Conservation (phyloP, 441 rosid genomes). For the Kokia cookei region DNA sequence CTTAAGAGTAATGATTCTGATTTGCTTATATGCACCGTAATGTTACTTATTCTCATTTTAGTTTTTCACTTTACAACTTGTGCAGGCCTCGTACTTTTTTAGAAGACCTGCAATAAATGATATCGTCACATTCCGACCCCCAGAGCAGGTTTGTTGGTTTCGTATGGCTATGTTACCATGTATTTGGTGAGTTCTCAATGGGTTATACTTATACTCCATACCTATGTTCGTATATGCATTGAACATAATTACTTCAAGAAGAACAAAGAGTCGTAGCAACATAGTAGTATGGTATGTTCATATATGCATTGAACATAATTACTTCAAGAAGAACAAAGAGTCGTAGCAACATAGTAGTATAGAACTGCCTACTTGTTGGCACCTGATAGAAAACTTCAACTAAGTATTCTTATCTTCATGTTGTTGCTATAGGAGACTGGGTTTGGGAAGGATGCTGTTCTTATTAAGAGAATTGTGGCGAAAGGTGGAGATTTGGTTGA, state of each 20-base stretch:
- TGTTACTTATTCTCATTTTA: background rate
- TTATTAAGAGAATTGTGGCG: conserved; percentile 38
- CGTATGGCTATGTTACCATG: background rate
- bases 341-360: background rate
- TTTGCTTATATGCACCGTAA: background rate
- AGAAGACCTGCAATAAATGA: conserved; percentile 24
- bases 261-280: background rate
- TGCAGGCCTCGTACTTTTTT: conserved; percentile 23
- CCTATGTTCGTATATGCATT: background rate
- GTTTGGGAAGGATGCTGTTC: conserved; percentile 15
- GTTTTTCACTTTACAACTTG: conserved; percentile 1
- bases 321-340: no score
- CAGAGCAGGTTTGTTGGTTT: conserved; percentile 24
- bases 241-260: no score
- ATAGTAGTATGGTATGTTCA: background rate
- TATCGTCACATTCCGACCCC: conserved; percentile 26
- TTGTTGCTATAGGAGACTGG: conserved; percentile 10
- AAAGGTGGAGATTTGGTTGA: conserved; percentile 34
- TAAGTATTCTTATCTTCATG: background rate
- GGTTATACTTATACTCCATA: background rate
- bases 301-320: no score
- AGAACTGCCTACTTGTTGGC: background rate
- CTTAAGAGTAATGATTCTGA: background rate
- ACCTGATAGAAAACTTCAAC: background rate
- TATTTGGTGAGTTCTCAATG: background rate